These are phyloP conservation scores for Candolleomyces eurysporus DNA, from an alignment of 768 basidiomycete species.

Conservation along the genomic window DNA sequence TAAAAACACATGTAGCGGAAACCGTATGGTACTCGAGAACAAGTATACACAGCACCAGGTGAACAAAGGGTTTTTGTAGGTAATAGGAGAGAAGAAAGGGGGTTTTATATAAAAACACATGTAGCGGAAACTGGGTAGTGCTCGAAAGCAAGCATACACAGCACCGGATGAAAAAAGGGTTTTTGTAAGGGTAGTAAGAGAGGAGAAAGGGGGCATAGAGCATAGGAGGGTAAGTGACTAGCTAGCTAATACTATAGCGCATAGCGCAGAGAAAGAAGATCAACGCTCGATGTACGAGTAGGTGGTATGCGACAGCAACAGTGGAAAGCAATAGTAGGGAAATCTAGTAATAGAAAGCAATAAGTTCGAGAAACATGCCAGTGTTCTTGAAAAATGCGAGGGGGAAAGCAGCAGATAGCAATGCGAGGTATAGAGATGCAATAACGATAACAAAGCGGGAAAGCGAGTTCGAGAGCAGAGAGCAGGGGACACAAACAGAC, in stretches of 20 bases:
- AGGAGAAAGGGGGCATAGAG: conserved; percentile 11
- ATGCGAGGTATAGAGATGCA: not conserved
- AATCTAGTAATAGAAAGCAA: not conserved
- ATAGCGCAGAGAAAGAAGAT: conserved; percentile 14
- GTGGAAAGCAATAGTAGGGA: conserved; percentile 12
- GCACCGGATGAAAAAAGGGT: not conserved
- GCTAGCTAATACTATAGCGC: conserved; percentile 9
- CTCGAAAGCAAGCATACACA: not conserved
- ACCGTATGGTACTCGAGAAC: conserved; percentile 2
- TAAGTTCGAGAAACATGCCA: conserved; percentile 4
- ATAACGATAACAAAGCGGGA: not conserved
- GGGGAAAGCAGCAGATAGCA: not conserved
- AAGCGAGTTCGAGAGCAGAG: conserved; percentile 4
- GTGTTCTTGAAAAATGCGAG: conserved; percentile 2
- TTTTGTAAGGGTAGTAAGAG: conserved; percentile 4
- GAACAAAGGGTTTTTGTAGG: not conserved
- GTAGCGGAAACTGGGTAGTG: conserved; percentile 6
- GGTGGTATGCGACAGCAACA: not conserved
- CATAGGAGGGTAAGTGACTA: conserved; percentile 13
- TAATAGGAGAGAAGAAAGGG: conserved; percentile 12
- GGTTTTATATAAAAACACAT: not conserved
- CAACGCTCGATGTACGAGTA: conserved; percentile 13
- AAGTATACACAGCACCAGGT: not conserved
- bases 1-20: conserved; percentile 1
- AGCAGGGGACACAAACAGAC: conserved; percentile 1